Evolutionary conservation across 2,329 filamentous ascomycete species (phyloP).

Genomic region (Trichoderma hamatum): DNA sequence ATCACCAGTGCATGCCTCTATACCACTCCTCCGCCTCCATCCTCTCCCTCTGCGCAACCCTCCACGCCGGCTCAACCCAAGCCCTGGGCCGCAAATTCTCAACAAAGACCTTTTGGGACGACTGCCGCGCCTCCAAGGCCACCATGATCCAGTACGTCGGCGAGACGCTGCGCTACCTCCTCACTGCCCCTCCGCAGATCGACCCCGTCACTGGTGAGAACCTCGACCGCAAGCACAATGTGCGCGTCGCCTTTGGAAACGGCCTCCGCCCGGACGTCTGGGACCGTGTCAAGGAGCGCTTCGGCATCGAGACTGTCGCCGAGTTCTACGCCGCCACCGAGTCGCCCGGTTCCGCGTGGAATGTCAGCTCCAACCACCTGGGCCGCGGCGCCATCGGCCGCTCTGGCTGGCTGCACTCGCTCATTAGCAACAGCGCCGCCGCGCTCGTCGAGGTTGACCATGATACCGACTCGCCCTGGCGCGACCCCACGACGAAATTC

Average conservation of each 20-base stretch:
- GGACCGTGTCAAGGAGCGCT: conserved; percentile 80
- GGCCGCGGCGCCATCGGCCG: conserved; percentile 78
- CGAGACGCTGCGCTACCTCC: conserved; percentile 81
- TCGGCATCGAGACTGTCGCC: conserved; percentile 70
- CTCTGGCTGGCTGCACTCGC: conserved; percentile 62
- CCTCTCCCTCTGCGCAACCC: conserved; percentile 65
- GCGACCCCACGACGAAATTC: conserved; percentile 69
- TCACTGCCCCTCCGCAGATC: conserved; percentile 65
- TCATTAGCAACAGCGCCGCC: conserved; percentile 54
- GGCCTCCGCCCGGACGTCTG: conserved; percentile 84
- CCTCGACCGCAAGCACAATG: conserved; percentile 71
- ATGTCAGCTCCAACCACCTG: conserved; percentile 72
- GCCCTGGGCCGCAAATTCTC: conserved; percentile 79
- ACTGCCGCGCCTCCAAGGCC: conserved; percentile 69
- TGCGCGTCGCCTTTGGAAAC: conserved; percentile 81
- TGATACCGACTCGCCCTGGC: conserved; percentile 67
- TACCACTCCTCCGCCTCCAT: conserved; percentile 81
- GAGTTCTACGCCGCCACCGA: conserved; percentile 85
- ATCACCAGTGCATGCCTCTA: conserved; percentile 74
- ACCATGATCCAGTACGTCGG: conserved; percentile 87
- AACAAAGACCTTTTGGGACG: conserved; percentile 74
- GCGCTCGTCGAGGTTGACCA: conserved; percentile 72
- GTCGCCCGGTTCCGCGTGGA: conserved; percentile 70
- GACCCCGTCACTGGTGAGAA: conserved; percentile 67
- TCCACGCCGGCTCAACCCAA: conserved; percentile 66